Conservation (phyloP, 2,329 filamentous ascomycete species). For the Amylocarpus encephaloides region DNA sequence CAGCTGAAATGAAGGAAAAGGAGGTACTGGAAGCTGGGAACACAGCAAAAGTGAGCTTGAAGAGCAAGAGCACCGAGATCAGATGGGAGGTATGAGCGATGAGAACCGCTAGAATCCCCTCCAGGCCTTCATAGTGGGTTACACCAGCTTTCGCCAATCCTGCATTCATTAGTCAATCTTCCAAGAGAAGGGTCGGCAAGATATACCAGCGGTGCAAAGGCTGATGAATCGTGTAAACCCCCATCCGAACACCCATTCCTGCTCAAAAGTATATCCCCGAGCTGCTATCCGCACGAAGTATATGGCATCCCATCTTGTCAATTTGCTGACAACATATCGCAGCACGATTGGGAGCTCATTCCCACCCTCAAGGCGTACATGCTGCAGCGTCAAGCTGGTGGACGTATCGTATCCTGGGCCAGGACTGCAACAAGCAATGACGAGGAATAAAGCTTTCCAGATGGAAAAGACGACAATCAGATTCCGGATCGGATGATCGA, state of each 20-base stretch:
- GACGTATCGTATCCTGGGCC: slow-evolving; percentile 72
- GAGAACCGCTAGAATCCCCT: slow-evolving; percentile 52
- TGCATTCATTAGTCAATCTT: slow-evolving; percentile 11
- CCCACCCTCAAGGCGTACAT: slow-evolving; percentile 15
- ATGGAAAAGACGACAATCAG: slow-evolving; percentile 41
- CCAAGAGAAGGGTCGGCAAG: not conserved
- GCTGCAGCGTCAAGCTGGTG: slow-evolving; percentile 44
- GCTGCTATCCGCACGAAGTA: slow-evolving; percentile 62
- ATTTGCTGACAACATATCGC: slow-evolving; percentile 33
- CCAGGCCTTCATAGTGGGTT: slow-evolving; percentile 31
- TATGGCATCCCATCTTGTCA: slow-evolving; percentile 76
- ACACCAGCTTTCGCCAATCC: slow-evolving; percentile 27
- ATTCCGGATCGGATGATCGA: slow-evolving; percentile 19
- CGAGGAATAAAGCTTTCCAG: slow-evolving; percentile 65
- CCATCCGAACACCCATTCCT: slow-evolving; percentile 79
- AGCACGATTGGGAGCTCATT: slow-evolving; percentile 16
- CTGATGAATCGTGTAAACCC: slow-evolving; percentile 40
- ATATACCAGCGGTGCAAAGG: slow-evolving; percentile 21
- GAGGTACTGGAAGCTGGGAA: slow-evolving; percentile 37
- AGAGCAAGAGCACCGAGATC: slow-evolving; percentile 65
- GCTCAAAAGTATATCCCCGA: slow-evolving; percentile 65
- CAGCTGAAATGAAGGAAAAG: slow-evolving; percentile 62
- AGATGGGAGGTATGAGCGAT: slow-evolving; percentile 73
- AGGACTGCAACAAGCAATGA: slow-evolving; percentile 52
- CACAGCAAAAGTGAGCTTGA: slow-evolving; percentile 55